Percentiles rank a stretch among this genome's conserved stretches.
These are phyloP conservation scores for Marasmius fiardii DNA, from an alignment of 1,284 basidiomycete species.

Conservation along the genomic window DNA sequence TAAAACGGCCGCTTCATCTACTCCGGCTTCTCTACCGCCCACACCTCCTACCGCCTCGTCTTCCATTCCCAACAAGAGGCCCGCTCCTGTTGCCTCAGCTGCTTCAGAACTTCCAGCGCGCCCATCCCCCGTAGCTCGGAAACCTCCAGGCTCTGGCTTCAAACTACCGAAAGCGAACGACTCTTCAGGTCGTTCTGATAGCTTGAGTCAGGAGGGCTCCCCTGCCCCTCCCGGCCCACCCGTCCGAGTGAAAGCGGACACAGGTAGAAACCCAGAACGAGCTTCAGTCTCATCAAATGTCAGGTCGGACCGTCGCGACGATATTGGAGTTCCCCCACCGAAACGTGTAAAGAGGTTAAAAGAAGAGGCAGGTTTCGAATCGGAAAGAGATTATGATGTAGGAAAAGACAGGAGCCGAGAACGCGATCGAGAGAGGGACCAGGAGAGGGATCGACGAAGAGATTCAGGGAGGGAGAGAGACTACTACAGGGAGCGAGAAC, in stretches of 20 bases:
- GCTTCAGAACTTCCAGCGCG: constrained; percentile 13
- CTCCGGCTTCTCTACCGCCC: constrained; percentile 8
- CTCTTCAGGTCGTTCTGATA: constrained; percentile 18
- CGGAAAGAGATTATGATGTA: constrained; percentile 7
- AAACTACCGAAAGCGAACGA: constrained; percentile 25
- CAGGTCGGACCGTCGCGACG: background rate
- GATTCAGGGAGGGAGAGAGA: constrained; percentile 15
- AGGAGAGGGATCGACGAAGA: constrained; percentile 16
- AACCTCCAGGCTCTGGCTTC: constrained; percentile 49
- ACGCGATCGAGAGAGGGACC: constrained; percentile 22
- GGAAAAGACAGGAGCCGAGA: too few relatives aligned
- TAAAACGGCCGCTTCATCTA: constrained; percentile 16
- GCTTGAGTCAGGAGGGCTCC: background rate
- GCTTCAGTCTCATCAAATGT: background rate
- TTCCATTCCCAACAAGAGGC: constrained; percentile 11
- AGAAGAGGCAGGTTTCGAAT: constrained; percentile 15
- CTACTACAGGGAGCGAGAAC: constrained; percentile 23
- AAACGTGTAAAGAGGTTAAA: constrained; percentile 12
- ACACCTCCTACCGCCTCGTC: constrained; percentile 1
- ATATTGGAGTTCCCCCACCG: constrained; percentile 3
- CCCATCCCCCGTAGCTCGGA: constrained; percentile 21
- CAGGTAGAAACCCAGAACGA: background rate
- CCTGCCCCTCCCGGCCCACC: background rate
- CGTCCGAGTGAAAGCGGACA: background rate
- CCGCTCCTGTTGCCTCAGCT: background rate